Evolutionary conservation across 1,284 basidiomycete genomes (phyloP), one percentile per base, ranked within the genome.

Genomic region (Ceratobasidium sp.): DNA sequence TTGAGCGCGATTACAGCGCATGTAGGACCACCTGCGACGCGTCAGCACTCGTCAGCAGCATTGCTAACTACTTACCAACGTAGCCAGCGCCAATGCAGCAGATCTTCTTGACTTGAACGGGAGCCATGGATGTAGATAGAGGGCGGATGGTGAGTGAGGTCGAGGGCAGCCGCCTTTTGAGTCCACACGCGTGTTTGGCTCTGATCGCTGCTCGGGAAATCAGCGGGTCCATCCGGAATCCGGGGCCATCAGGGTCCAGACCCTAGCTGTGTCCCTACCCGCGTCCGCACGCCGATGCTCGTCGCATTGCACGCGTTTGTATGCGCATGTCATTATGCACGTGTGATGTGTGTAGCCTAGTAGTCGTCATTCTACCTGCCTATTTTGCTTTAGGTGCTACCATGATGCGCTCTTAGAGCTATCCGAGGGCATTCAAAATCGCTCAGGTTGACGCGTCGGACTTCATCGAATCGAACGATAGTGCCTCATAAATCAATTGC

Each of bases 61-160:
- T 43, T 20, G 32, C 32, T 47, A 25, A 54, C 22, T 68, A 77
- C 91, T 80, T 76, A 93, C 93, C 95, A 77, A 98, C 95, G 78
- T 97, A 97, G 78, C 96, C 96, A 79, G 95, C 96, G 78, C 95
- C 96, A 76, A 98, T 93, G 83, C 93, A 95, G 82, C 93, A 94
- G 77, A 96, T 93, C 79, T 92, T 94, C 74, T 86, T 86, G 75
- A 95, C 90, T 77, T 85, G 83, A 74, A 88, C 80, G 71, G 79
- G 79, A 64, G 77, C 77, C 80, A 80, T 80, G 70, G 31, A 38
- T 67, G 50, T 38, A 34, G 31, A 43, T 31, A 25, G 57, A 42
- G 47, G 43, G 56, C 42, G 56, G 38, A 29, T 13, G 54, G 35
- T 27, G 17, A 27, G 12, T 17, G 50, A n/a, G 64, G 50, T 35